Evolutionary conservation across 129 eudicot genomes (phyloP), one percentile per base, ranked within the genome.

Genomic region (Tanacetum coccineum): DNA sequence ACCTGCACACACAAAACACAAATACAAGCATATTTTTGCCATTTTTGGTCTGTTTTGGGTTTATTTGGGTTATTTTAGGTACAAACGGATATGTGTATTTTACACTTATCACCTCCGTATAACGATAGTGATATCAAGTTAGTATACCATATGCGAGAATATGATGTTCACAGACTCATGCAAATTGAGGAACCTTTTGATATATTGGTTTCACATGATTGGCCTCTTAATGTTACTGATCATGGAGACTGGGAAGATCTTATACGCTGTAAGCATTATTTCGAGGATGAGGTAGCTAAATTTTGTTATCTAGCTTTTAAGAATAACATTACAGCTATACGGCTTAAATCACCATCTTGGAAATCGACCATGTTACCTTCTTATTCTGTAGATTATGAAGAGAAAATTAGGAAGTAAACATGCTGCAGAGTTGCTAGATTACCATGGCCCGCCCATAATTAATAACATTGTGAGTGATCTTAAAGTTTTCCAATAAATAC

Each of bases 191-290:
- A 85, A 70, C 90, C 87, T 63, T 61, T 91, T 63, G 93, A 91
- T 81, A 75, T 91, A 54, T 91, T 87, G 59, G 77, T 91, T 64
- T 91, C 97, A 54, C 97, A 91, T 85, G 97, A 91, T 79, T 91
- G 97, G 99, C 99, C 99, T 42, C 17, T 83, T 71, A 93, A 93
- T 19, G 60, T 94, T 49, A 89, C 97, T 61, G 99, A 86, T 64
- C 74, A 75, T 83, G 99, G 99, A 39, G 63, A 89, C 57, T 74
- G 87, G 87, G 71, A 75, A 76, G 75, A 61, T 4, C 99, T 89
- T 81, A 81, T 94, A 22, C 81, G 84, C 9, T 32, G 50, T 13
- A 94, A 94, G 73, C 97, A 92, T 19, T 78, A 62, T 72, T 87
- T 94, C 39, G 74, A 83, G 69, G 45, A 83, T 69, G 99, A 94